Base-by-base conservation (phyloP, 306 rosid species). In the Pterocarpus macrocarpus region DNA sequence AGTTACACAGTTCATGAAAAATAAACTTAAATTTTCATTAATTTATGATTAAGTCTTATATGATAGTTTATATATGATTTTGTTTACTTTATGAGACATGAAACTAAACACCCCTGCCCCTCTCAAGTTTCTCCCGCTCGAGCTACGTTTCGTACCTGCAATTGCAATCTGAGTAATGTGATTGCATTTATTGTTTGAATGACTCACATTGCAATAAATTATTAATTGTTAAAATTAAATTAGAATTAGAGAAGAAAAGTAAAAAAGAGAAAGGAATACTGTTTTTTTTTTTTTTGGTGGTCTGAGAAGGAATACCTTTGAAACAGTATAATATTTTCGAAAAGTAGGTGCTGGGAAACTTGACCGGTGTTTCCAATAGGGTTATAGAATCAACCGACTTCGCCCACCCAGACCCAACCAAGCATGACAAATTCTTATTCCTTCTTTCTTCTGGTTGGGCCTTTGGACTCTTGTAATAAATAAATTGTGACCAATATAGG, bases 331-430 rank as follows among this genome's bases (percentile, higher is more conserved):
- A 53, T 2, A 13, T 17, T 66, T 49, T 43, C 4, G 77, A 44
- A 43, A 73, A 53, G 81, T 41, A 14, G 44, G 77, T 73, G 81
- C n/a, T 9, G 49, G 82, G 89, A 69, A 82, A 82, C 75, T 82
- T 69, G 58, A 35, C 4, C 0, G 77, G 47, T 1, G 64, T 75
- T 86, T 82, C 81, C 84, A 33, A 50, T 13, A 16, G 50, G 50
- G 56, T 63, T 56, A 58, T 13, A 78, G 80, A 56, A 58, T 73
- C 61, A 75, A 67, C 62, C 62, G 75, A 73, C 84, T 64, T 30
- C 1, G 52, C 50, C 64, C 28, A 8, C 33, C 58, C n/a, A 2
- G 49, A 34, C 52, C 69, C 33, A 49, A 4, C 78, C 53, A 65
- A 58, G n/a, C 59, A 64, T 39, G 41, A 4, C 62, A n/a, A 69